Evolutionary conservation across 2,329 filamentous ascomycete species (phyloP), one percentile per base, ranked within the genome.

Genomic region (Paecilomyces fulvus): DNA sequence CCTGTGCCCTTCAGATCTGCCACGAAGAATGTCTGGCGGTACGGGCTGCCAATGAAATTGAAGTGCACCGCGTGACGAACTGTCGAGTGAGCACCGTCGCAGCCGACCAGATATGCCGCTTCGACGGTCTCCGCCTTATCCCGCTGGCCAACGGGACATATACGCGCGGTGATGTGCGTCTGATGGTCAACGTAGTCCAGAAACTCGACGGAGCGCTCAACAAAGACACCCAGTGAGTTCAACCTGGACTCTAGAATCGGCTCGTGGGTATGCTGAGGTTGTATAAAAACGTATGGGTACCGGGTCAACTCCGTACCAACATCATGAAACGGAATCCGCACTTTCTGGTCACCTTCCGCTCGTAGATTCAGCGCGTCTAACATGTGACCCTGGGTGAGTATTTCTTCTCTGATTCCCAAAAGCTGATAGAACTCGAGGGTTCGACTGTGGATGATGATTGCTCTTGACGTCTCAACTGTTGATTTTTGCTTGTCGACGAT

Each of bases 61-160:
- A 79, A 66, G 17, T 62, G 63, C 21, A 74, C 70, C 0, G 63
- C 59, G 54, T 71, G 73, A 17, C 80, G 76, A 2, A 83, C 73
- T 2, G 70, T 73, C 0, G 78, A 81, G 17, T 76, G 75, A 0
- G 79, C 77, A 1, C 81, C 80, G 46, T 83, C 81, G 5, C 80
- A 80, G 1, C 79, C 80, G 2, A 81, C 72, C 3, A 75, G 73
- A 54, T 79, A 83, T 9, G 54, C 66, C 61, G 59, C 70, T 64
- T 59, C 66, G 64, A 54, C 76, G 21, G 53, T 61, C 30, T 63
- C 57, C 30, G 70, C 64, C 17, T 58, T 64, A 0, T 59, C 60
- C 20, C 30, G 6, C 10, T 58, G 49, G 8, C 17, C 55, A 1
- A 50, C 21, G 25, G 62, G 55, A 4, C 51, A 12, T 28, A 66